Evolutionary conservation across 768 basidiomycete species (phyloP), one percentile per base, ranked within the genome.

Genomic region (Mycena filopes): DNA sequence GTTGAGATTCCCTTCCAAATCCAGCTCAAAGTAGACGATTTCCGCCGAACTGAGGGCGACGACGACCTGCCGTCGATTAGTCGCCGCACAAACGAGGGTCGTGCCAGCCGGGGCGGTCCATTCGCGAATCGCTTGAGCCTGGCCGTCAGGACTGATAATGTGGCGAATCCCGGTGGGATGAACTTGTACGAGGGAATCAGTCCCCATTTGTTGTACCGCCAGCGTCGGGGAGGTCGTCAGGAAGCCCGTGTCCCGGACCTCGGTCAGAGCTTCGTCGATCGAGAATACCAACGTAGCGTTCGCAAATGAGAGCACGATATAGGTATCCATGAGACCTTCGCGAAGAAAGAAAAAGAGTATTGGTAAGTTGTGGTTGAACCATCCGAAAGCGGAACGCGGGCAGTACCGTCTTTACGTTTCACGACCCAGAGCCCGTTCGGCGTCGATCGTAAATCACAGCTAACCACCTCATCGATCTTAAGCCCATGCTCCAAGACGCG

Each of bases 391-490:
- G 20, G 9, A 63, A 26, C 42, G 50, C 90, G 70, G 33, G 33
- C 12, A 33, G 33, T 65, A 92, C 96, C 95, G 26, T 95, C 91
- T 76, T 94, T 88, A 50, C 91, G 80, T 79, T 98, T 98, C 5
- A 94, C 93, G 0, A 95, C 98, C 97, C 97, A 99, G 2, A 99
- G 94, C 2, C 95, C 96, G 69, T 95, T 98, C 1, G 98, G 97
- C 51, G 96, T 95, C 80, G 96, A 96, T 38, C 94, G 95, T 41
- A 99, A 80, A 65, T 96, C 95, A 16, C 96, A 96, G 75, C 91
- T 95, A 54, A 98, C 96, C 15, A 92, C 88, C 73, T 97, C 96
- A 68, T 93, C 94, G 0, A 98, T 93, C 68, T 98, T 96, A 23
- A 99, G 81, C 60, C 98, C 97, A 78, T 48, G 53, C 1, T 21